These are phyloP conservation scores for Trichoderma afroharzianum DNA, from an alignment of 2,329 filamentous ascomycete genomes.

Conservation along the genomic window DNA sequence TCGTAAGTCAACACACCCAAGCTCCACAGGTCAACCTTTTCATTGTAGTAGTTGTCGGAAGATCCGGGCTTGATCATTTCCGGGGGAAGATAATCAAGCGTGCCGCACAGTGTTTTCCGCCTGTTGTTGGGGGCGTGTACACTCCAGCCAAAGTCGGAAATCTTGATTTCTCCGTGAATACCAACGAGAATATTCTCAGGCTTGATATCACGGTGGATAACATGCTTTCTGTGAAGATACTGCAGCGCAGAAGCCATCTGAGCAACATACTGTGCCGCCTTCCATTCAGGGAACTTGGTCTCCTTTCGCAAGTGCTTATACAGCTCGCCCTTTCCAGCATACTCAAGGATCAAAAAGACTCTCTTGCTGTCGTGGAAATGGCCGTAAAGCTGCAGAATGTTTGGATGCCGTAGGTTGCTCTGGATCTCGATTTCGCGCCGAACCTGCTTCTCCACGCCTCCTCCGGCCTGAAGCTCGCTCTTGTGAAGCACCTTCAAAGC, in stretches of 20 bases:
- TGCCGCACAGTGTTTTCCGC: slow-evolving; percentile 93
- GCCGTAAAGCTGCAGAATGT: slow-evolving; percentile 60
- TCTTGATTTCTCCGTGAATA: slow-evolving; percentile 96
- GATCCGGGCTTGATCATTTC: slow-evolving; percentile 89
- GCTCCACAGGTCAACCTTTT: slow-evolving; percentile 96
- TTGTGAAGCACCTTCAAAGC: slow-evolving; percentile 71
- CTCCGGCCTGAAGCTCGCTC: slow-evolving; percentile 65
- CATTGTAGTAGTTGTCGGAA: slow-evolving; percentile 83
- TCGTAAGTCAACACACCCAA: slow-evolving; percentile 94
- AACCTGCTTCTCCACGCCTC: slow-evolving; percentile 68
- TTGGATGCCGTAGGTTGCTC: slow-evolving; percentile 67
- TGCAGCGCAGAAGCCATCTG: slow-evolving; percentile 56
- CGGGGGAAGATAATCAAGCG: slow-evolving; percentile 92
- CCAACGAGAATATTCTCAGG: slow-evolving; percentile 69
- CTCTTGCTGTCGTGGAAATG: slow-evolving; percentile 71
- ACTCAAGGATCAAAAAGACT: slow-evolving; percentile 70
- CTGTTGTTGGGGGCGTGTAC: slow-evolving; percentile 95
- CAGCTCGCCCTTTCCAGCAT: slow-evolving; percentile 61
- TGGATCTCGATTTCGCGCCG: slow-evolving; percentile 72
- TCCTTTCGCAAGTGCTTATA: slow-evolving; percentile 69
- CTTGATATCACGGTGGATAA: slow-evolving; percentile 53
- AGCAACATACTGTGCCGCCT: slow-evolving; percentile 67
- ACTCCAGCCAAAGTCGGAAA: slow-evolving; percentile 97
- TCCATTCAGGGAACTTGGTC: slow-evolving; percentile 63
- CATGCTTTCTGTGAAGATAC: slow-evolving; percentile 31